Evolutionary conservation across 2,329 filamentous ascomycete species (phyloP).

Genomic region (Metarhizium album): DNA sequence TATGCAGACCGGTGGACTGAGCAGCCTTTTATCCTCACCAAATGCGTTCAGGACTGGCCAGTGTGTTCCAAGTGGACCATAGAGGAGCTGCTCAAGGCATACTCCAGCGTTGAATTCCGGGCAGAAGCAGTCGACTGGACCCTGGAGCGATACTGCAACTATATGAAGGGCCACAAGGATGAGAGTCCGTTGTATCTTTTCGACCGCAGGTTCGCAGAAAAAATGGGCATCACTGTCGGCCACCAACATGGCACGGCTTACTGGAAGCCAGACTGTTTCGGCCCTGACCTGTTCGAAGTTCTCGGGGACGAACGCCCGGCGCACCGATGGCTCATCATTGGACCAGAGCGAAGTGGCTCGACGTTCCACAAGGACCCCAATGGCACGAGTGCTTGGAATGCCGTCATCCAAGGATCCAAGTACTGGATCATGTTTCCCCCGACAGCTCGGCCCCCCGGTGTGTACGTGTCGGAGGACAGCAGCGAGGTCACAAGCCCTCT

Average conservation of each 20-base stretch:
- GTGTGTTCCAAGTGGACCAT: conserved; percentile 65
- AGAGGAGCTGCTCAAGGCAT: conserved; percentile 51
- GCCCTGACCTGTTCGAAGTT: conserved; percentile 73
- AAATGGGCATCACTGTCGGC: conserved; percentile 64
- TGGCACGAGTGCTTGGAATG: conserved; percentile 80
- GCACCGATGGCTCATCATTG: conserved; percentile 85
- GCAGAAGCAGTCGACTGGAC: conserved; percentile 94
- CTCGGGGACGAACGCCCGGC: conserved; percentile 72
- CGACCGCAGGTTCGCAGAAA: conserved; percentile 75
- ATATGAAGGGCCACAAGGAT: conserved; percentile 69
- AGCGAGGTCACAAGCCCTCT: conserved; percentile 90
- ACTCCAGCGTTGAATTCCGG: conserved; percentile 60
- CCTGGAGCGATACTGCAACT: conserved; percentile 67
- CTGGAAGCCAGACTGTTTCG: conserved; percentile 75
- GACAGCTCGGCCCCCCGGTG: conserved; percentile 67
- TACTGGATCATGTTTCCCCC: conserved; percentile 99
- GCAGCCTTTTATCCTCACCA: conserved; percentile 76
- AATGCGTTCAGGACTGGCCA: conserved; percentile 73
- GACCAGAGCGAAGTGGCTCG: conserved; percentile 75
- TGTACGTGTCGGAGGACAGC: conserved; percentile 80
- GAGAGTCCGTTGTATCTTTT: conserved; percentile 92
- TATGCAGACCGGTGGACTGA: conserved; percentile 69
- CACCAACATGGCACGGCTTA: conserved; percentile 47
- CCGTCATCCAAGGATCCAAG: conserved; percentile 77
- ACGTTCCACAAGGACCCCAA: conserved; percentile 87